Percentiles rank a stretch among this genome's conserved stretches.
These are phyloP conservation scores for Cystobasidium sp. DNA, from an alignment of 1,284 basidiomycete species.

Conservation along the genomic window DNA sequence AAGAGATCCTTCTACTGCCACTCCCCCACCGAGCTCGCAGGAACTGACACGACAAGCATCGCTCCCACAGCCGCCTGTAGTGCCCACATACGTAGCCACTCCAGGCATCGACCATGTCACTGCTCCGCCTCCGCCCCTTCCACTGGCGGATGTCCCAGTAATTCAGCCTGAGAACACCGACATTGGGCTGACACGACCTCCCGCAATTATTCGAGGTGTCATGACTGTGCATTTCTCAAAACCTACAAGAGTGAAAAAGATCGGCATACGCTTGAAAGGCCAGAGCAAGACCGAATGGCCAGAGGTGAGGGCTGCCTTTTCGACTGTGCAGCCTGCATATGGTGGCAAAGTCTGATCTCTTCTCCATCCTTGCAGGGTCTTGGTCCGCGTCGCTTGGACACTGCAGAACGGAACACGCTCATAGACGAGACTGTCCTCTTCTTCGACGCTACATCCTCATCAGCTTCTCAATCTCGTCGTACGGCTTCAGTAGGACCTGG, in stretches of 20 bases:
- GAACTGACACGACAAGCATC: background rate
- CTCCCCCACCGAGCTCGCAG: background rate
- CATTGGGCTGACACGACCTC: constrained; percentile 57
- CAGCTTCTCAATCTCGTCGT: constrained; percentile 59
- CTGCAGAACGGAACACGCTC: constrained; percentile 77
- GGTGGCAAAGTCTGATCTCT: background rate
- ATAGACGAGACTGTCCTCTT: constrained; percentile 74
- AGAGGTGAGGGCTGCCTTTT: constrained; percentile 66
- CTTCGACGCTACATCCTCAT: constrained; percentile 64
- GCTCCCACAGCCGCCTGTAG: background rate
- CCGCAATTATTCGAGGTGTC: constrained; percentile 84
- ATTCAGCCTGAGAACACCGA: constrained; percentile 27
- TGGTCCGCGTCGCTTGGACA: constrained; percentile 76
- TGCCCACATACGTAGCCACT: background rate
- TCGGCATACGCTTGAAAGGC: constrained; percentile 77
- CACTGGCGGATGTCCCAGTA: constrained; percentile 5
- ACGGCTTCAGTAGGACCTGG: constrained; percentile 82
- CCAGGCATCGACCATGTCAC: background rate
- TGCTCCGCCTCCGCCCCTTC: background rate
- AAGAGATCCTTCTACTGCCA: background rate
- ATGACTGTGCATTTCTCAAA: constrained; percentile 79
- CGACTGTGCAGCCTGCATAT: background rate
- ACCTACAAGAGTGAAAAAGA: constrained; percentile 82
- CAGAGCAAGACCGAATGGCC: constrained; percentile 73
- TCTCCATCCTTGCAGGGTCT: constrained; percentile 61